A percentile compares a stretch with the other conserved stretches of the same genome.
Conservation (phyloP, 1,139 yeast species). For the Yamadazyma kanchanaburiensis region DNA sequence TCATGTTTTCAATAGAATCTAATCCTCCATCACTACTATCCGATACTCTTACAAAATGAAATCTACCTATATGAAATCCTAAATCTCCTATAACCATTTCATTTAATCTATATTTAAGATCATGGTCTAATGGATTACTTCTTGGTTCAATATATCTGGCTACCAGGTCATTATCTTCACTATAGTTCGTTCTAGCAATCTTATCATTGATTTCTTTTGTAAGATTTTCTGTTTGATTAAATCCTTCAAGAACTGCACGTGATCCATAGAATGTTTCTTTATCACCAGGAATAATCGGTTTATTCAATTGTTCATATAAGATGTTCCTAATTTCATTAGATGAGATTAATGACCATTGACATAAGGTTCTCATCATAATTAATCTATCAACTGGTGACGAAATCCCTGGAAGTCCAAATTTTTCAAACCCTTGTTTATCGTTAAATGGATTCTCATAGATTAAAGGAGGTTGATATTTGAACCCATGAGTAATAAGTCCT, state of each 20-base stretch:
- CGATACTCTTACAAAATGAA: slow-evolving; percentile 43
- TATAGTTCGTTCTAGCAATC: slow-evolving; percentile 24
- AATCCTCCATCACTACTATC: slow-evolving; percentile 39
- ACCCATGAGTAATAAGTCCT: slow-evolving; percentile 24
- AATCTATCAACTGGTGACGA: slow-evolving; percentile 42
- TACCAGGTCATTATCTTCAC: slow-evolving; percentile 20
- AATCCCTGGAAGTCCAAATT: slow-evolving; percentile 42
- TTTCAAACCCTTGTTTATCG: slow-evolving; percentile 35
- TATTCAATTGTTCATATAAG: slow-evolving; percentile 25
- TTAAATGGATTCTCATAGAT: slow-evolving; percentile 31
- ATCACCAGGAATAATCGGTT: slow-evolving; percentile 44
- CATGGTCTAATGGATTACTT: slow-evolving; percentile 38
- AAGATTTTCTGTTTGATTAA: slow-evolving; percentile 28
- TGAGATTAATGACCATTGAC: slow-evolving; percentile 46
- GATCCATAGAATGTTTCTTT: slow-evolving; percentile 44
- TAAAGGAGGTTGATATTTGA: slow-evolving; percentile 9
- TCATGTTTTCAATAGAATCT: slow-evolving; percentile 33
- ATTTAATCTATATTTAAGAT: slow-evolving; percentile 34
- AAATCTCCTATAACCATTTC: slow-evolving; percentile 46
- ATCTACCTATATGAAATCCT: slow-evolving; percentile 45
- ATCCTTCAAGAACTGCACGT: slow-evolving; percentile 37
- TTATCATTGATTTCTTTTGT: slow-evolving; percentile 32
- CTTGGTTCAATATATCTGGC: slow-evolving; percentile 41
- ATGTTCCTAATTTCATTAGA: slow-evolving; percentile 42
- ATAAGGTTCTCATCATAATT: slow-evolving; percentile 41